Evolutionary conservation across 2,329 filamentous ascomycete species (phyloP), one percentile per base, ranked within the genome.

Genomic region (Amauroascus niger): DNA sequence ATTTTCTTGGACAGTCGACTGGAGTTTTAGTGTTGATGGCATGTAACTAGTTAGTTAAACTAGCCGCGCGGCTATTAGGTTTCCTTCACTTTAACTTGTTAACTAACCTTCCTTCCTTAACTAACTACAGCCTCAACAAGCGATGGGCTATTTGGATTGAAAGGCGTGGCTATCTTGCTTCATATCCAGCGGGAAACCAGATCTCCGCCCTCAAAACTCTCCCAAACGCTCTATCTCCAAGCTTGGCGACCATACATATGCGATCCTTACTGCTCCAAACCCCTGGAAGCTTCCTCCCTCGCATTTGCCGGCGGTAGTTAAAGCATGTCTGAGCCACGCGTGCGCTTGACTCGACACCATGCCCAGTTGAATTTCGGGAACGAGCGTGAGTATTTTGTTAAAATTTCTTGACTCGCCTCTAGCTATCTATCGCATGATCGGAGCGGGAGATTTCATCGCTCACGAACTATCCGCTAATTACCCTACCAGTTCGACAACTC

Each of bases 301-400:
- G 20, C 32, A 11, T 30, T 30, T 4, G 18, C 13, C 14, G 13
- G 18, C 16, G 22, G 16, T 28, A 13, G 45, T 30, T 14, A 8
- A 28, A 16, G 8, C 59, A 80, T 73, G 67, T 87, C 88, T 76
- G 86, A 90, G 73, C 86, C 85, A 59, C 79, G 86, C 65, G 86
- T 86, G 56, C 80, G 86, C 63, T 82, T 84, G 64, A 84, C 84
- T 66, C 85, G 87, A 65, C 87, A 89, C 74, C 84, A 88, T 69
- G 84, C 84, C 59, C 86, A 88, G 69, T 86, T 89, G 77, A 90
- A 88, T 69, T 91, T 93, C 70, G 61, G 69, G 54, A 79, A 79
- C 66, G 87, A 90, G 69, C 74, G 87, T 87, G 74, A 59, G 81
- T 71, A 46, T 37, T 55, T 9, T 30, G 5, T 30, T 30, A 4